Evolutionary conservation across 169 alveolate species (phyloP).

Genomic region (Plasmodium reichenowi): DNA sequence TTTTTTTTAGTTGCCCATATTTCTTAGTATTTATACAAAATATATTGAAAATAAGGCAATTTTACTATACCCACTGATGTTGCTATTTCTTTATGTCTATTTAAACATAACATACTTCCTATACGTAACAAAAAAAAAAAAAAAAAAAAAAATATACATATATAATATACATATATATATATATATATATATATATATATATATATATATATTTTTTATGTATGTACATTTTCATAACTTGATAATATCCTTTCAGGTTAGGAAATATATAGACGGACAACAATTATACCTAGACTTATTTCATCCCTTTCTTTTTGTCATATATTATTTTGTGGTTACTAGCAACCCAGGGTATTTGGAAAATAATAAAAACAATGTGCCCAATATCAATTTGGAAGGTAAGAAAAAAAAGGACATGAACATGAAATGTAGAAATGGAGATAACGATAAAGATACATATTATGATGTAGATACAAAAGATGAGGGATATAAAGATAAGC

Average conservation of each 20-base stretch:
- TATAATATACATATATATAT: neutral
- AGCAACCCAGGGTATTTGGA: slow-evolving; percentile 63
- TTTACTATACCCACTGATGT: slow-evolving; percentile 28
- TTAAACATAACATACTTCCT: slow-evolving; percentile 16
- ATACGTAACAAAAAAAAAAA: slow-evolving; percentile 42
- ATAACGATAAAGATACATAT: neutral
- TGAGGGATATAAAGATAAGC: neutral
- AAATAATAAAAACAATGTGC: neutral
- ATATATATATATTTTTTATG: neutral
- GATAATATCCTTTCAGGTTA: neutral
- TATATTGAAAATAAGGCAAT: slow-evolving; percentile 21
- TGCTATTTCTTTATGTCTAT: slow-evolving; percentile 16
- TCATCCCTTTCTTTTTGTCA: slow-evolving; percentile 37
- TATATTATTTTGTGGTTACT: slow-evolving; percentile 49
- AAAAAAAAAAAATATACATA: neutral
- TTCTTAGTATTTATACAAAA: slow-evolving; percentile 7
- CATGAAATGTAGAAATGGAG: neutral
- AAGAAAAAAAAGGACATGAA: neutral
- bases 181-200: neutral
- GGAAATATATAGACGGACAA: neutral
- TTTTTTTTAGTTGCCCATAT: slow-evolving; percentile 17
- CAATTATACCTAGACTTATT: slow-evolving; percentile 6
- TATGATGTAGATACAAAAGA: neutral
- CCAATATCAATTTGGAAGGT: neutral
- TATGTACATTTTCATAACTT: neutral